Evolutionary conservation across 2,329 filamentous ascomycete species (phyloP).

Genomic region (Aureobasidium pullulans): DNA sequence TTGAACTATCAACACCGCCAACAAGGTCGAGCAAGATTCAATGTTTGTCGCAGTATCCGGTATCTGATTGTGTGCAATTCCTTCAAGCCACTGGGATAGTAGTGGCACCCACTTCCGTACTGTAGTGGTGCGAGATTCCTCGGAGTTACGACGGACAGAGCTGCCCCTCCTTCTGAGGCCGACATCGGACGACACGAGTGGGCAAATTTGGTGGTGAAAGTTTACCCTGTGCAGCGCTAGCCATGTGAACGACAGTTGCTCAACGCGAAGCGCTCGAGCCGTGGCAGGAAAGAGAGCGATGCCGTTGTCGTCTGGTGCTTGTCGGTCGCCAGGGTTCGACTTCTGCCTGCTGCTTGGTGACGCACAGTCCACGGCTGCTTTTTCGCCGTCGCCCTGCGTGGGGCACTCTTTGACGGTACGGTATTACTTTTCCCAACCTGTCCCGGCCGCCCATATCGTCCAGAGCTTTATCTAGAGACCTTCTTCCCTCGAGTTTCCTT

Average conservation of each 20-base stretch:
- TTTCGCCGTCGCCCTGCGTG: slow-evolving; percentile 12
- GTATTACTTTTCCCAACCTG: slow-evolving; percentile 14
- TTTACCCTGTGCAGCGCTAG: slow-evolving; percentile 6
- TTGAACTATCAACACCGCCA: background rate
- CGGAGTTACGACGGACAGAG: background rate
- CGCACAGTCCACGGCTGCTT: slow-evolving; percentile 2
- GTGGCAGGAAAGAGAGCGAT: background rate
- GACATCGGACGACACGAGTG: background rate
- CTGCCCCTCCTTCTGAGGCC: background rate
- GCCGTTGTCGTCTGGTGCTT: background rate
- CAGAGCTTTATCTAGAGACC: slow-evolving; percentile 5
- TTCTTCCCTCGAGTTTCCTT: background rate
- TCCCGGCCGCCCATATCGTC: background rate
- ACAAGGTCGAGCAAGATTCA: background rate
- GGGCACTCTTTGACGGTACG: slow-evolving; percentile 4
- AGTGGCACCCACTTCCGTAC: background rate
- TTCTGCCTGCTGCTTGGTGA: background rate
- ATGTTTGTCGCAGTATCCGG: background rate
- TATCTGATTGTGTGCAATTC: background rate
- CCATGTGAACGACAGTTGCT: slow-evolving; percentile 13
- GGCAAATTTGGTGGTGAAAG: background rate
- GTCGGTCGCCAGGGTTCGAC: background rate
- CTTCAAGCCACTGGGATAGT: slow-evolving; percentile 3
- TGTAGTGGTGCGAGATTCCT: background rate
- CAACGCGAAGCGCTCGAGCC: slow-evolving; percentile 5